Percentiles rank a stretch among this genome's conserved stretches.
Evolutionary conservation across 192 early-diverging fungal genomes (phyloP).

Genomic region (Lobosporangium transversale): DNA sequence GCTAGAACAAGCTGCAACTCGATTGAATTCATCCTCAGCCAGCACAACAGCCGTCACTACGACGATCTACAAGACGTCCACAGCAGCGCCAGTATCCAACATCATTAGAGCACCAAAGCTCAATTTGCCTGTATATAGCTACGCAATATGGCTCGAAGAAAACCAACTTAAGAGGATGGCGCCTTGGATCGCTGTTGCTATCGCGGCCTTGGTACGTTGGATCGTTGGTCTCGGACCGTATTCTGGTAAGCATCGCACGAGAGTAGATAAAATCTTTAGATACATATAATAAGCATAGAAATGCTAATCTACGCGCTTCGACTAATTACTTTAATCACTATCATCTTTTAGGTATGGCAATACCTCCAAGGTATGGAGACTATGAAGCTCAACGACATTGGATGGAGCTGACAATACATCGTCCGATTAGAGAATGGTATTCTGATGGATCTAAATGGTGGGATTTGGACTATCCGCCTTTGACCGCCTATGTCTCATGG

Average conservation of each 20-base stretch:
- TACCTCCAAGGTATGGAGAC: constrained; percentile 90
- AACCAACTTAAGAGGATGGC: constrained; percentile 52
- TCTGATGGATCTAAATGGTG: constrained; percentile 89
- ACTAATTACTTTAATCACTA: background rate
- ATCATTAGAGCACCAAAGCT: constrained; percentile 18
- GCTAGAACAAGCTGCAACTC: background rate
- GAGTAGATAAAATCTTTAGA: no score
- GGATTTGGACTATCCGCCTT: constrained; percentile 97
- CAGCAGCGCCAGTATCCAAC: background rate
- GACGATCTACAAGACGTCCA: background rate
- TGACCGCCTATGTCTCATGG: constrained; percentile 95
- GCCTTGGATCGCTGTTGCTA: constrained; percentile 54
- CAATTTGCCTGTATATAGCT: constrained; percentile 17
- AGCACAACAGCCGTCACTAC: background rate
- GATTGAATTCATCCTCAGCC: background rate
- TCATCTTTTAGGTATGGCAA: constrained; percentile 58
- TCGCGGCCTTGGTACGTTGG: constrained; percentile 72
- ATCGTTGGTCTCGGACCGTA: constrained; percentile 73
- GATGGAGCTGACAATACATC: constrained; percentile 92
- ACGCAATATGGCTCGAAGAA: constrained; percentile 50
- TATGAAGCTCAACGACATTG: constrained; percentile 99
- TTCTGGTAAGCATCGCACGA: constrained; percentile 74
- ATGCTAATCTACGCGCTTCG: no score
- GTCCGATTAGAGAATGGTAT: constrained; percentile 88
- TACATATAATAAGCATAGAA: no score